These are phyloP conservation scores for Xylaria sp. DNA, from an alignment of 2,329 filamentous ascomycete species.

Conservation along the genomic window DNA sequence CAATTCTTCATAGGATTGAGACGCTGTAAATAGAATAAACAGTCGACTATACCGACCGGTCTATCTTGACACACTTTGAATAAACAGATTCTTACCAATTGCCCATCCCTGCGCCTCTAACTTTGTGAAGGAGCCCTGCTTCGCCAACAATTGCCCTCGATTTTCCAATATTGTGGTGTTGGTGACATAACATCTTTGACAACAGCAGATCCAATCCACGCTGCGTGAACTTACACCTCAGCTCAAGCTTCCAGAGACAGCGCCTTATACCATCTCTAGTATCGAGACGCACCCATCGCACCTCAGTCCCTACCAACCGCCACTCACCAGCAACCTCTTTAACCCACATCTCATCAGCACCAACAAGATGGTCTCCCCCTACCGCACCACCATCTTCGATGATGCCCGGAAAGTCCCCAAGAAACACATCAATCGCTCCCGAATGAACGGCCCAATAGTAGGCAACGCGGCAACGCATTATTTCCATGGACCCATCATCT, in stretches of 20 bases:
- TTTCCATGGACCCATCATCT: not conserved
- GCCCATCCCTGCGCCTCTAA: not conserved
- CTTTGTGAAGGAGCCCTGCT: not conserved
- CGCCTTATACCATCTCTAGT: not conserved
- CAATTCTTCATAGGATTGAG: not conserved
- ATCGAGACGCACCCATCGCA: not conserved
- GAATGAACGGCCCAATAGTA: not conserved
- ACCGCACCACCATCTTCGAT: not conserved
- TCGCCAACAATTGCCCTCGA: not conserved
- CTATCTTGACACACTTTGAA: not conserved
- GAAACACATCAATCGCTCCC: not conserved
- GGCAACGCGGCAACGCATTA: not conserved
- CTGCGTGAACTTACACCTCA: not conserved
- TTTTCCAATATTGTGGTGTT: not conserved
- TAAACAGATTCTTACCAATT: not conserved
- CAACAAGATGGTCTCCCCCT: conserved; percentile 1
- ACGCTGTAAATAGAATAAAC: conserved; percentile 7
- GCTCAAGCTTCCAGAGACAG: not conserved
- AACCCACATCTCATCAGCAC: not conserved
- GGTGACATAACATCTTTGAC: not conserved
- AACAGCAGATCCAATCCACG: not conserved
- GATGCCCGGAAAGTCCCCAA: not conserved
- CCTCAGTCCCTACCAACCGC: not conserved
- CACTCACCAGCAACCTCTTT: not conserved
- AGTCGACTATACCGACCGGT: not conserved